These are phyloP conservation scores for Melanopsichium pennsylvanicum DNA, from an alignment of 1,284 basidiomycete species.

Conservation along the genomic window DNA sequence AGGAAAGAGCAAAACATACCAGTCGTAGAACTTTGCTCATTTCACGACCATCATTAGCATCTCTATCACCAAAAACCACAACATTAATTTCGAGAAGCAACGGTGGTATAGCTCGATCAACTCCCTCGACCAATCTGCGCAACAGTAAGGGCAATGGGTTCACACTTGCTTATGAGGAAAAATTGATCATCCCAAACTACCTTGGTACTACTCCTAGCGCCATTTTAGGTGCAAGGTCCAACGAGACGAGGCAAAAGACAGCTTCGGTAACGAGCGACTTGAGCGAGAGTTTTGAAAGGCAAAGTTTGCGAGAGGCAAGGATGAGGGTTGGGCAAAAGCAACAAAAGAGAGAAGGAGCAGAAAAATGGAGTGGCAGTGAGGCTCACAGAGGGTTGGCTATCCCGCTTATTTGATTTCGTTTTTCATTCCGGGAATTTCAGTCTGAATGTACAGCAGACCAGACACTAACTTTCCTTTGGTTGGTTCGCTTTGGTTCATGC, in stretches of 20 bases:
- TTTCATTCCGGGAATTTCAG: too few relatives aligned
- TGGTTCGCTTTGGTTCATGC: too few relatives aligned
- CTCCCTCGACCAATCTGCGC: not conserved
- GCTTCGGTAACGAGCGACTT: not conserved
- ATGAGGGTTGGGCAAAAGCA: not conserved
- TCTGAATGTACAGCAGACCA: too few relatives aligned
- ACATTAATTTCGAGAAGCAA: too few relatives aligned
- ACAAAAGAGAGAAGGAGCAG: not conserved
- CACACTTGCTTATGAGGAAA: slow-evolving; percentile 2
- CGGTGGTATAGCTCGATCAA: not conserved
- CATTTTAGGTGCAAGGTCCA: not conserved
- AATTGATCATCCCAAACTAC: slow-evolving; percentile 22
- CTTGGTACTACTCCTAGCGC: too few relatives aligned
- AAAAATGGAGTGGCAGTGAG: not conserved
- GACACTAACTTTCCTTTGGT: too few relatives aligned
- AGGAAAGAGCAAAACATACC: not conserved
- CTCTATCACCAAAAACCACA: too few relatives aligned
- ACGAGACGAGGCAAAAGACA: not conserved
- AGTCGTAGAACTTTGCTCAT: too few relatives aligned
- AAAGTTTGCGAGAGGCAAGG: slow-evolving; percentile 10
- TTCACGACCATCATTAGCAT: too few relatives aligned
- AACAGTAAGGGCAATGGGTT: not conserved
- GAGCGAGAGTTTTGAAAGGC: slow-evolving; percentile 16
- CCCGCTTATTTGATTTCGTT: slow-evolving; percentile 2
- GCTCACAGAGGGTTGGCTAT: slow-evolving; percentile 1